phyloP scores from a whole-genome alignment of 1,284 basidiomycete species.

The Sporisorium sorghi region DNA sequence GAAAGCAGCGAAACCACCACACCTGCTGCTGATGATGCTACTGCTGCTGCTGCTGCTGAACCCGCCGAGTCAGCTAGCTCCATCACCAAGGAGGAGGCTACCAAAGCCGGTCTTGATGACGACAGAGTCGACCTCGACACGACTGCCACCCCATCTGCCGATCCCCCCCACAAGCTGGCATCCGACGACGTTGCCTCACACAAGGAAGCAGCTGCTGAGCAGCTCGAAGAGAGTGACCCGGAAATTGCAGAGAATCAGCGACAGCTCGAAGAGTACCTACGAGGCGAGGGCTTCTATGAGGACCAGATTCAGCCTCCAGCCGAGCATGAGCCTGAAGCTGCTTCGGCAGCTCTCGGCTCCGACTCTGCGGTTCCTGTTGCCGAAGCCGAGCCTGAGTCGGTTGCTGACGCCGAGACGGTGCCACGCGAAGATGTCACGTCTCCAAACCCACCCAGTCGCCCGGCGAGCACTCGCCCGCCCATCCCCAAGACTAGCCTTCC shows the following conservation, averaged over 20 bases:
- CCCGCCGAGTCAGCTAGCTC: background rate
- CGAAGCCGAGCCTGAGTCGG: background rate
- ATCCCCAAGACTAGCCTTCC: slow-evolving; percentile 48
- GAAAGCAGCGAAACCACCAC: slow-evolving; percentile 13
- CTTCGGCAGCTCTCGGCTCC: slow-evolving; percentile 1
- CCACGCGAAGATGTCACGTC: slow-evolving; percentile 20
- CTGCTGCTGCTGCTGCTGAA: background rate
- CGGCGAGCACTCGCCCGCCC: slow-evolving; percentile 56
- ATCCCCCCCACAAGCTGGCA: background rate
- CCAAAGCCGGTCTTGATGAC: background rate
- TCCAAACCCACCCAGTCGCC: slow-evolving; percentile 48
- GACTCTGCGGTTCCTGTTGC: background rate
- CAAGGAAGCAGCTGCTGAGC: slow-evolving; percentile 7
- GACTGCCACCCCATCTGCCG: background rate
- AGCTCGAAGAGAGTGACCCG: slow-evolving; percentile 36
- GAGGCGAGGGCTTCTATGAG: slow-evolving; percentile 50
- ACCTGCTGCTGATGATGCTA: slow-evolving; percentile 6
- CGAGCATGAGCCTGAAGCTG: slow-evolving; percentile 5
- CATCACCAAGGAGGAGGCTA: background rate
- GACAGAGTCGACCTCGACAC: background rate
- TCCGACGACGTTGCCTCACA: background rate
- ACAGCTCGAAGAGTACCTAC: slow-evolving; percentile 53
- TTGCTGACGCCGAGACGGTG: background rate
- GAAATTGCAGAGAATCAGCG: slow-evolving; percentile 50
- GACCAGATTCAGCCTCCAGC: slow-evolving; percentile 12